phyloP scores from a whole-genome alignment of 1,284 basidiomycete genomes.

The Acaromyces ingoldii region DNA sequence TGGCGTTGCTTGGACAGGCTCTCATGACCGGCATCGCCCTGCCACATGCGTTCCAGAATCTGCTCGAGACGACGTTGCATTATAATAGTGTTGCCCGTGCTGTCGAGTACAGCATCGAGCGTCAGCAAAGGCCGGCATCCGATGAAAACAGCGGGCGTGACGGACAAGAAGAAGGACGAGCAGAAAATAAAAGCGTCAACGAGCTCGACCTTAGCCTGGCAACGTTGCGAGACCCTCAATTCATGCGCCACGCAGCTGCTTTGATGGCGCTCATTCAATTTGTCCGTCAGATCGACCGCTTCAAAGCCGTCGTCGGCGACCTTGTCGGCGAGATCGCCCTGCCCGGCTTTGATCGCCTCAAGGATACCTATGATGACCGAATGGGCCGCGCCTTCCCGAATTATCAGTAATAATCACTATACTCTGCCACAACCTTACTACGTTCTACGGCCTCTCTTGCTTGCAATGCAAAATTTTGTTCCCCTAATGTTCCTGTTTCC shows the following conservation, averaged over 20 bases:
- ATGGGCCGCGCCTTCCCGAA: too few relatives aligned
- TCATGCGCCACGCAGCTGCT: conserved; percentile 29
- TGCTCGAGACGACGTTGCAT: conserved; percentile 17
- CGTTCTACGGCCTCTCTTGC: too few relatives aligned
- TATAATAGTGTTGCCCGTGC: conserved; percentile 1
- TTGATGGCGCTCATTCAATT: conserved; percentile 29
- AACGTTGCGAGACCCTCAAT: conserved; percentile 24
- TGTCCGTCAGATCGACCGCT: conserved; percentile 24
- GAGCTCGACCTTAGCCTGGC: conserved; percentile 24
- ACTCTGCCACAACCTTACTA: too few relatives aligned
- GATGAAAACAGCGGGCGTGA: conserved; percentile 8
- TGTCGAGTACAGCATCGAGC: background rate
- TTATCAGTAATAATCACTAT: too few relatives aligned
- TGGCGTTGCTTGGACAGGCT: conserved; percentile 27
- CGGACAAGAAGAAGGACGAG: too few relatives aligned
- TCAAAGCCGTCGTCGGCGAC: conserved; percentile 24
- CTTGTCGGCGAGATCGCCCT: conserved; percentile 23
- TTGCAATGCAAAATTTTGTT: too few relatives aligned
- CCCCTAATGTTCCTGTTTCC: too few relatives aligned
- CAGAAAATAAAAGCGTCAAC: too few relatives aligned
- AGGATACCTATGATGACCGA: conserved; percentile 11
- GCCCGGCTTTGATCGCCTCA: conserved; percentile 8
- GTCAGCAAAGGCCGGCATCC: background rate
- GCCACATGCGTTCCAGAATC: conserved; percentile 10
- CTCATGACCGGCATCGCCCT: conserved; percentile 25